Evolutionary conservation across 75 land plant genomes (phyloP).

Genomic region (Picea sitchensis): DNA sequence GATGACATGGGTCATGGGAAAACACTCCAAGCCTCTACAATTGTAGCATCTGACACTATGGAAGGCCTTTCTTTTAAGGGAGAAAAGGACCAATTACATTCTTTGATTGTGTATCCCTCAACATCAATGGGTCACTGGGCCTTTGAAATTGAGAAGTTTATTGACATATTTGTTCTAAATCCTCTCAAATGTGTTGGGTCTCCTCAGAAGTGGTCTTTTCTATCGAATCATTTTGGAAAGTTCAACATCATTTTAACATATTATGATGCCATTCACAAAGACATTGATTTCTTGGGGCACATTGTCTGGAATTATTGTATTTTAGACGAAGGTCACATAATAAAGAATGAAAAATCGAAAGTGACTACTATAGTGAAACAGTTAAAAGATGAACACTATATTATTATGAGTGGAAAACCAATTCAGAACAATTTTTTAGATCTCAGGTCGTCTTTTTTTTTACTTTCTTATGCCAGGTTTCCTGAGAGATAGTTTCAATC

Average conservation of each 20-base stretch:
- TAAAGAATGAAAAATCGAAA: constrained; percentile 87
- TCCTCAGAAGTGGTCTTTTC: constrained; percentile 60
- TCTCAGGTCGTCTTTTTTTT: constrained; percentile 96
- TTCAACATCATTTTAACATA: constrained; percentile 84
- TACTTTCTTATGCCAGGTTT: constrained; percentile 99
- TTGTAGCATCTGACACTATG: constrained; percentile 85
- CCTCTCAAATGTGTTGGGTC: constrained; percentile 89
- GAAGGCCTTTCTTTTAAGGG: constrained; percentile 41
- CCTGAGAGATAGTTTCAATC: constrained; percentile 96
- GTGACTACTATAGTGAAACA: constrained; percentile 84
- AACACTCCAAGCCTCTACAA: constrained; percentile 94
- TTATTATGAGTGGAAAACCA: constrained; percentile 93
- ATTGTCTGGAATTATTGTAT: constrained; percentile 90
- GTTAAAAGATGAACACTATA: constrained; percentile 81
- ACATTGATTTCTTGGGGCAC: constrained; percentile 69
- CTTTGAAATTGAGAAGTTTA: constrained; percentile 93
- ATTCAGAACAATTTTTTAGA: constrained; percentile 98
- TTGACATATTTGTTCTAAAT: constrained; percentile 58
- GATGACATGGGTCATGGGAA: constrained; percentile 99
- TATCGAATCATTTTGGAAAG: constrained; percentile 49
- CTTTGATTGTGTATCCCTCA: constrained; percentile 88
- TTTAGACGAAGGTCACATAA: constrained; percentile 96
- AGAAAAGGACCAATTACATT: constrained; percentile 31
- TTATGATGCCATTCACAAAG: constrained; percentile 92
- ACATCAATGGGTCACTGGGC: constrained; percentile 99